A percentile compares a stretch with the other conserved stretches of the same genome.
phyloP scores from a whole-genome alignment of 805 yeast genomes.

The Lipomyces starkeyi region DNA sequence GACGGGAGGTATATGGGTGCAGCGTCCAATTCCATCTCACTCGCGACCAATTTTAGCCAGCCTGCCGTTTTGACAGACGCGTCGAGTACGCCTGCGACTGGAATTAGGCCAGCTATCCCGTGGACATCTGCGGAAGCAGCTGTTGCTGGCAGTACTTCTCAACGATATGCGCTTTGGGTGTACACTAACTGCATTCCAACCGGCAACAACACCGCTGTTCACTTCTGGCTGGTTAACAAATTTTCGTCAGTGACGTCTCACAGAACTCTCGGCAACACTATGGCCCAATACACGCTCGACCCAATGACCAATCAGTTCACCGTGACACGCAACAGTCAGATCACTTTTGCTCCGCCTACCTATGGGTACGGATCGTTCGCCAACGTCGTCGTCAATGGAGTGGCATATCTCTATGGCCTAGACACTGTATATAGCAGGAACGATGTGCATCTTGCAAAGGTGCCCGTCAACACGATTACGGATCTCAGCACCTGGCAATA shows the following conservation, averaged over 20 bases:
- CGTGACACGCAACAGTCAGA: slow-evolving; percentile 21
- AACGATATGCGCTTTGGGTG: slow-evolving; percentile 22
- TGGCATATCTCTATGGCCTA: slow-evolving; percentile 24
- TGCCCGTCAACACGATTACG: slow-evolving; percentile 3
- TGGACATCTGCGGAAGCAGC: slow-evolving; percentile 17
- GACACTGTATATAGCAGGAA: slow-evolving; percentile 12
- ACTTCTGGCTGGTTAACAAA: slow-evolving; percentile 24
- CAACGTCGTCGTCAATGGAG: slow-evolving; percentile 22
- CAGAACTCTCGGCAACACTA: slow-evolving; percentile 12
- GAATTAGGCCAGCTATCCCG: slow-evolving; percentile 18
- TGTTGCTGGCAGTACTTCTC: not conserved
- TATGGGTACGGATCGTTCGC: slow-evolving; percentile 27
- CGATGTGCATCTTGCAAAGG: slow-evolving; percentile 26
- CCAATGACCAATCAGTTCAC: slow-evolving; percentile 12
- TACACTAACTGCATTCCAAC: slow-evolving; percentile 29
- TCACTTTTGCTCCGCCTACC: not conserved
- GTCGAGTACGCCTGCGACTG: not conserved
- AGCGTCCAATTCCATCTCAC: slow-evolving; percentile 11
- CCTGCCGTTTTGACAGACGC: slow-evolving; percentile 9
- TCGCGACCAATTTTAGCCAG: slow-evolving; percentile 18
- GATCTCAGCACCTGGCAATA: slow-evolving; percentile 20
- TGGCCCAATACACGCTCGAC: slow-evolving; percentile 20
- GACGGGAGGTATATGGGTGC: slow-evolving; percentile 4
- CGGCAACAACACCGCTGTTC: slow-evolving; percentile 20
- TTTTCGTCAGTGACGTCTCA: not conserved